Evolutionary conservation across 2,329 filamentous ascomycete genomes (phyloP), one percentile per base, ranked within the genome.

Genomic region (Paracorniculantispora psalliotae): DNA sequence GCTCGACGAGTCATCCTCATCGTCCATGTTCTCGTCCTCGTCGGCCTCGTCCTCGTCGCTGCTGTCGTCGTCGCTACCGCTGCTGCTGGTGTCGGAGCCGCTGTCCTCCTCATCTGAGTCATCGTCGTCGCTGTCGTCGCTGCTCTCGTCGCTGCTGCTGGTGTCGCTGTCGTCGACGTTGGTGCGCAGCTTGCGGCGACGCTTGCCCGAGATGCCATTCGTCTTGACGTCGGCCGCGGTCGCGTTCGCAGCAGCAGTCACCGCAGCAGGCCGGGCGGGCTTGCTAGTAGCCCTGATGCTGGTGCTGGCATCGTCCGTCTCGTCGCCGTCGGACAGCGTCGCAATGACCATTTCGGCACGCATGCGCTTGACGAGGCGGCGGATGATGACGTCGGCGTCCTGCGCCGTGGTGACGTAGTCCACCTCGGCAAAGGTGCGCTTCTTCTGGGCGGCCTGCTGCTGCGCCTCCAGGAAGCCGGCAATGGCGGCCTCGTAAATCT

Each of bases 341-440:
- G 79, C 78, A 35, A 84, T 64, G 30, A 87, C 76, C 62, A 78
- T 75, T 69, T 87, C 84, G 9, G 84, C 81, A 33, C 85, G 81
- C 76, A 86, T 85, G 57, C 85, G 81, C 75, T 85, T 86, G 48
- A 84, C 77, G 54, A 85, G 75, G 26, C 84, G 79, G 59, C 75
- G 74, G 61, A 81, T 78, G 70, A 87, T 77, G 44, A 77, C 74
- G 44, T 75, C 68, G 55, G 75, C 75, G 59, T 84, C 80, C 12
- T 79, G 72, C 15, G 79, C 74, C 57, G 76, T 75, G 33, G 79
- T 69, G 23, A 81, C 73, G 59, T 80, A 82, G 35, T 81, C 77
- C 4, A 76, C 72, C 70, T 85, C 83, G 53, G 79, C 77, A 62
- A 82, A 81, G 44, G 71, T 83, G 59, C 77, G 75, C 62, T 79